phyloP scores from a whole-genome alignment of 495 filamentous ascomycete species.

The Niebla homalea region DNA sequence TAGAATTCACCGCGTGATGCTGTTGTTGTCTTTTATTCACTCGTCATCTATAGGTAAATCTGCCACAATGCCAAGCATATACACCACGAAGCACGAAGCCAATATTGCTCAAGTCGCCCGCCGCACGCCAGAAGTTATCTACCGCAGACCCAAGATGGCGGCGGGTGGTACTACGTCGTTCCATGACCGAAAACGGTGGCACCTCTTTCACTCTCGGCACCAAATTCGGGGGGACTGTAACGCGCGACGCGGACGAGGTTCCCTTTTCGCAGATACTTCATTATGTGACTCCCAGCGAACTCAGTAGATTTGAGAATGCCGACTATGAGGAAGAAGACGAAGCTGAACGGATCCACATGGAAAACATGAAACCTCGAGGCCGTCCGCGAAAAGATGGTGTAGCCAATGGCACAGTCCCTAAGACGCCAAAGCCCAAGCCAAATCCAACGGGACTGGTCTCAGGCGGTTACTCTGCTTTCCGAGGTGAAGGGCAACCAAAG shows the following conservation, averaged over 20 bases:
- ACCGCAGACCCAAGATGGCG: background rate
- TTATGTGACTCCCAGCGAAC: constrained; percentile 3
- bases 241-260: constrained; percentile 1
- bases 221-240: background rate
- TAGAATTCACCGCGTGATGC: no score
- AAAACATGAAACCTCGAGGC: constrained; percentile 4
- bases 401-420: background rate
- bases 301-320: constrained; percentile 6
- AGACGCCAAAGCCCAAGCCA: background rate
- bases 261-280: constrained; percentile 4
- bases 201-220: constrained; percentile 5
- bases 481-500: background rate
- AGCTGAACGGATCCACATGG: background rate
- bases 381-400: background rate
- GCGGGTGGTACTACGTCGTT: background rate
- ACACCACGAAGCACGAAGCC: no score
- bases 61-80: no score
- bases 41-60: no score
- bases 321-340: constrained; percentile 7
- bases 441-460: background rate
- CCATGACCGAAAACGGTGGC: constrained; percentile 3
- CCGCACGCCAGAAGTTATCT: no score
- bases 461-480: constrained; percentile 1
- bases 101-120: no score
- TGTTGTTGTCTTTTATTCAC: no score